Percentiles rank a stretch among this genome's conserved stretches.
phyloP scores from a whole-genome alignment of 2,329 filamentous ascomycete species.

The Cladosporium halotolerans region DNA sequence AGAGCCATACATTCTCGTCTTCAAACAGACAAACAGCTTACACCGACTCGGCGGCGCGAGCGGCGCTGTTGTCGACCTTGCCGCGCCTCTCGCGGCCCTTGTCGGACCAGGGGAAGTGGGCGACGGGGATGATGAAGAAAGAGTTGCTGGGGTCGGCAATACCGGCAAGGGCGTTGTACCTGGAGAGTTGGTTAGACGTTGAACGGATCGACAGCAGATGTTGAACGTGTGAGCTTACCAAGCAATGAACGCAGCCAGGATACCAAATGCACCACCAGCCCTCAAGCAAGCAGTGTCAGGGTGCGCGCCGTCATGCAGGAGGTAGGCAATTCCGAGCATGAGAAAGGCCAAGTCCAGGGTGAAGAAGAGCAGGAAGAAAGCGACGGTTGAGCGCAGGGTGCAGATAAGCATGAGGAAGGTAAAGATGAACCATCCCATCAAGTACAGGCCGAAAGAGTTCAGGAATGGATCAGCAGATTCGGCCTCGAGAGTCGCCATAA shows the following conservation, averaged over 20 bases:
- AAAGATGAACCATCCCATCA: slow-evolving; percentile 57
- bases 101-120: slow-evolving; percentile 91
- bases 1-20: background rate
- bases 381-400: slow-evolving; percentile 50
- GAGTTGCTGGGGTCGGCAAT: slow-evolving; percentile 53
- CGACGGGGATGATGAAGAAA: slow-evolving; percentile 89
- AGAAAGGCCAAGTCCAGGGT: slow-evolving; percentile 55
- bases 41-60: slow-evolving; percentile 22
- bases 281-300: slow-evolving; percentile 43
- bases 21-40: background rate
- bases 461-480: slow-evolving; percentile 39
- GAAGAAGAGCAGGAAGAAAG: slow-evolving; percentile 53
- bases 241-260: slow-evolving; percentile 47
- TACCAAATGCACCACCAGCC: slow-evolving; percentile 48
- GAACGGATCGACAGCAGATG: too few species aligned
- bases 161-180: slow-evolving; percentile 49
- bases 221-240: slow-evolving; percentile 32
- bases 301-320: slow-evolving; percentile 32
- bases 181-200: background rate
- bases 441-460: slow-evolving; percentile 51
- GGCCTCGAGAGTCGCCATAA: slow-evolving; percentile 38
- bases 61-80: slow-evolving; percentile 39
- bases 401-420: slow-evolving; percentile 51
- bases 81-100: slow-evolving; percentile 58
- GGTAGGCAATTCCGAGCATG: slow-evolving; percentile 49